Percentiles rank a stretch among this genome's conserved stretches.
phyloP scores from a whole-genome alignment of 805 yeast genomes.

The Schwanniomyces vanrijiae region DNA sequence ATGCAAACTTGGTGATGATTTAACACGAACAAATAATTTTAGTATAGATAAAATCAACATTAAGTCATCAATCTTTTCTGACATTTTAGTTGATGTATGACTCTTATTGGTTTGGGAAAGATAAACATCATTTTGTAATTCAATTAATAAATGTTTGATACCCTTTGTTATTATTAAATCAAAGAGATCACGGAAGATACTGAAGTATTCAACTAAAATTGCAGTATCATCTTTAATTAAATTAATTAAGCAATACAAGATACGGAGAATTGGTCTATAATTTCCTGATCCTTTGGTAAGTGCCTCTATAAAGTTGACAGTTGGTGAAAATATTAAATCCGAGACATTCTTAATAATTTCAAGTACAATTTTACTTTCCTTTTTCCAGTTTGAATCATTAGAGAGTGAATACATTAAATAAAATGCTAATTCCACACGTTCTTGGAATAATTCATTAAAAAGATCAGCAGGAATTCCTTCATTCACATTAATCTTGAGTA shows the following conservation, averaged over 20 bases:
- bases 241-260: constrained; percentile 49
- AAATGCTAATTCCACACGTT: constrained; percentile 67
- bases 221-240: constrained; percentile 41
- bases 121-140: constrained; percentile 58
- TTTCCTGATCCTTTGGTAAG: constrained; percentile 40
- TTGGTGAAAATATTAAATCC: constrained; percentile 47
- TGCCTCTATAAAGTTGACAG: constrained; percentile 47
- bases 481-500: constrained; percentile 51
- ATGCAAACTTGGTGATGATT: constrained; percentile 48
- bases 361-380: constrained; percentile 34
- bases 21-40: constrained; percentile 52
- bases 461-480: constrained; percentile 52
- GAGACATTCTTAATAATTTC: constrained; percentile 44
- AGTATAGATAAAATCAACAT: constrained; percentile 62
- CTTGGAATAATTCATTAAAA: constrained; percentile 53
- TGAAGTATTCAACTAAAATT: constrained; percentile 46
- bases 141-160: constrained; percentile 55
- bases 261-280: constrained; percentile 64
- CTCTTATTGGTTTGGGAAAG: constrained; percentile 35
- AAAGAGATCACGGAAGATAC: constrained; percentile 56
- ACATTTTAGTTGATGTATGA: constrained; percentile 32
- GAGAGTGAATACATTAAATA: constrained; percentile 46
- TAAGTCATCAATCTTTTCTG: constrained; percentile 63
- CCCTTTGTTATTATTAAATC: constrained; percentile 67
- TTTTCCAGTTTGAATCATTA: constrained; percentile 22